phyloP scores from a whole-genome alignment of 345 rosid genomes.

The Acer campestre region DNA sequence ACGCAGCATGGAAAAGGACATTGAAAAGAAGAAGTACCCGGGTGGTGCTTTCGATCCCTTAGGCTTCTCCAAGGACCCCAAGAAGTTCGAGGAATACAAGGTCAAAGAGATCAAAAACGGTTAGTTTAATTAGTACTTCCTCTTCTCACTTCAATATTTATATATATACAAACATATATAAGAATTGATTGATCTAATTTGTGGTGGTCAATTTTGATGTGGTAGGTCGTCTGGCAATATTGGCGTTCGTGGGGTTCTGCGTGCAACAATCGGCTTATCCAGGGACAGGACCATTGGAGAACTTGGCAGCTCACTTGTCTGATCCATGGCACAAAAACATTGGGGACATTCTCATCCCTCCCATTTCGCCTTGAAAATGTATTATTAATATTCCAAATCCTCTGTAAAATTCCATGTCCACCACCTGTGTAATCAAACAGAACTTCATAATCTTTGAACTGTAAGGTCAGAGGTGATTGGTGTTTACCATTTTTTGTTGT shows the following conservation, averaged over 20 bases:
- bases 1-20: slow-evolving; percentile 97
- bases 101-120: slow-evolving; percentile 96
- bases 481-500: neutral
- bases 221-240: slow-evolving; percentile 79
- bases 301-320: slow-evolving; percentile 91
- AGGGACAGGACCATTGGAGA: slow-evolving; percentile 98
- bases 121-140: slow-evolving; percentile 12
- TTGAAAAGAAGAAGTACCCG: slow-evolving; percentile 94
- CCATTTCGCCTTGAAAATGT: slow-evolving; percentile 36
- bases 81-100: slow-evolving; percentile 85
- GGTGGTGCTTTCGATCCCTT: slow-evolving; percentile 98
- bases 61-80: slow-evolving; percentile 95
- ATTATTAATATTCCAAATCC: neutral
- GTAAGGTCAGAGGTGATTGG: slow-evolving; percentile 5
- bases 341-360: slow-evolving; percentile 71
- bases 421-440: slow-evolving; percentile 30
- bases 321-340: slow-evolving; percentile 99
- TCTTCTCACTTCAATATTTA: too few relatives aligned
- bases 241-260: slow-evolving; percentile 94
- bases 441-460: slow-evolving; percentile 2
- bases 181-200: too few relatives aligned
- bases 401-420: slow-evolving; percentile 36
- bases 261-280: slow-evolving; percentile 98
- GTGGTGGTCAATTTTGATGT: slow-evolving; percentile 6
- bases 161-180: too few relatives aligned